These are phyloP conservation scores for Penicillium cosmopolitanum DNA, from an alignment of 495 filamentous ascomycete species.

Conservation along the genomic window DNA sequence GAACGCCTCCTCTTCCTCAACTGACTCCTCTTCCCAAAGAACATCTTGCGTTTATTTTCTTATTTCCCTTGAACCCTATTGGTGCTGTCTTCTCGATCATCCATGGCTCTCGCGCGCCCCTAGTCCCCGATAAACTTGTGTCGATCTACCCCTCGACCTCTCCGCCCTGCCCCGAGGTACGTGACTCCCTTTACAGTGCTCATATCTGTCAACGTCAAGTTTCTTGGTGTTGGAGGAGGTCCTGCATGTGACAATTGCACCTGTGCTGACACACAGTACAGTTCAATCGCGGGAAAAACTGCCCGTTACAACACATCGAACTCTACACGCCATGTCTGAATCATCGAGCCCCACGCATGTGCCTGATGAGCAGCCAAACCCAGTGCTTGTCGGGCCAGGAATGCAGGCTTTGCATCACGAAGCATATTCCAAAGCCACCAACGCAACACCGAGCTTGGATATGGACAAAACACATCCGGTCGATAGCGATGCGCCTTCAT, in stretches of 20 bases:
- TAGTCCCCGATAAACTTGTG: conserved; percentile 16
- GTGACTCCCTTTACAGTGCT: conserved; percentile 7
- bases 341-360: conserved; percentile 33
- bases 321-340: conserved; percentile 37
- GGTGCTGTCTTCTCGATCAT: conserved; percentile 5
- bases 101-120: conserved; percentile 30
- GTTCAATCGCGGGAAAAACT: conserved; percentile 14
- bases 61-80: background rate
- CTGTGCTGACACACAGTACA: conserved; percentile 16
- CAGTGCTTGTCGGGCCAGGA: conserved; percentile 40
- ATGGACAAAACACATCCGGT: conserved; percentile 25
- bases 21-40: conserved; percentile 10
- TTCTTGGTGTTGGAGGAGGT: conserved; percentile 1
- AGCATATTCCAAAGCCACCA: conserved; percentile 33
- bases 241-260: conserved; percentile 26
- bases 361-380: conserved; percentile 40
- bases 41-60: background rate
- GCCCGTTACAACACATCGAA: conserved; percentile 9
- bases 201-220: conserved; percentile 11
- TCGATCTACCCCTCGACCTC: conserved; percentile 21
- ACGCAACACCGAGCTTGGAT: conserved; percentile 32
- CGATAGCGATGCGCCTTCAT: conserved; percentile 30
- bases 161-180: conserved; percentile 26
- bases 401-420: conserved; percentile 38
- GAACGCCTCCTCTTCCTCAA: conserved; percentile 9